Conservation (phyloP, 441 rosid genomes). For the Aquilaria agallochum region DNA sequence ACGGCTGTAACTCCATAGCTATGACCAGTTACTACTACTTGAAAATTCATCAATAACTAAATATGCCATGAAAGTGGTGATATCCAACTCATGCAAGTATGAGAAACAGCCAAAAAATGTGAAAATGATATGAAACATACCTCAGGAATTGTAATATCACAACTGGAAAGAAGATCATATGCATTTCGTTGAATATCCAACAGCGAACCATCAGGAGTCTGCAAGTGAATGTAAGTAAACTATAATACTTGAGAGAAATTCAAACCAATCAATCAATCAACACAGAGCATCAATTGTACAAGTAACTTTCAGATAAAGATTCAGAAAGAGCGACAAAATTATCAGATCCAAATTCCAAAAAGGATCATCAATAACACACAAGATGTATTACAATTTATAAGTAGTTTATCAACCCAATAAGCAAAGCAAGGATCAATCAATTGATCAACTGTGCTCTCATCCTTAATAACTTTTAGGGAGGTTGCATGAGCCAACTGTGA, state of each 20-base stretch:
- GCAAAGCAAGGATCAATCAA: too few species aligned
- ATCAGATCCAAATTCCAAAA: neutral
- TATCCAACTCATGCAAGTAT: slow-evolving; percentile 9
- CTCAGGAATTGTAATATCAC: slow-evolving; percentile 70
- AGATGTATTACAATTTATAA: too few species aligned
- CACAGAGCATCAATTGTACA: too few species aligned
- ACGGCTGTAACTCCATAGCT: neutral
- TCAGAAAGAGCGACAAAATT: neutral
- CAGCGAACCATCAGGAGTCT: slow-evolving; percentile 95
- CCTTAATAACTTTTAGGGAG: too few species aligned
- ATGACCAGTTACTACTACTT: neutral
- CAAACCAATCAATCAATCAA: neutral
- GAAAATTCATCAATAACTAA: neutral
- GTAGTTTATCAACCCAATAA: too few species aligned
- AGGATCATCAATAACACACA: too few species aligned
- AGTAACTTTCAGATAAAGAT: too few species aligned
- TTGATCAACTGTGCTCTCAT: too few species aligned
- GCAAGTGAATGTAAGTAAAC: slow-evolving; percentile 24
- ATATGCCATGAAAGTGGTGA: slow-evolving; percentile 1
- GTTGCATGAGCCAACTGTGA: too few species aligned
- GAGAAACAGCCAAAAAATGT: slow-evolving; percentile 5
- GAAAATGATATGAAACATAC: slow-evolving; percentile 31
- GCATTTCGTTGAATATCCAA: slow-evolving; percentile 87
- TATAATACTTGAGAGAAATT: slow-evolving; percentile 1
- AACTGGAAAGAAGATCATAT: slow-evolving; percentile 69